A percentile compares a stretch with the other conserved stretches of the same genome.
Evolutionary conservation across 73 alveolate genomes (phyloP).

Genomic region (Tetrahymena thermophila): DNA sequence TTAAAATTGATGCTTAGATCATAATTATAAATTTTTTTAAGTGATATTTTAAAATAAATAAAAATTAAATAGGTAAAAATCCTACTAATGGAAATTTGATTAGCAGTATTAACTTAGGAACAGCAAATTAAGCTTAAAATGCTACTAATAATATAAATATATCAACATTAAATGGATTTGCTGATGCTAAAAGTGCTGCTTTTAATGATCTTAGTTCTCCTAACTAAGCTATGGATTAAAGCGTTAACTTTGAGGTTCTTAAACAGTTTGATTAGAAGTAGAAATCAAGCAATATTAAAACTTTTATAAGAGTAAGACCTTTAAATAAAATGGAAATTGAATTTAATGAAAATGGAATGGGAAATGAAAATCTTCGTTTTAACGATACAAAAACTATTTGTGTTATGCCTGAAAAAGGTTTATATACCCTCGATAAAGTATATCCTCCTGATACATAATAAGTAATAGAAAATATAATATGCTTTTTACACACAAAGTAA

Average conservation of each 20-base stretch:
- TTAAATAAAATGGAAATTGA: background rate
- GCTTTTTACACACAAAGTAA: no score
- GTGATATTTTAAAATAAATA: background rate
- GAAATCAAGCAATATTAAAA: background rate
- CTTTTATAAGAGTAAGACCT: background rate
- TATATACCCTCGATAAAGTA: background rate
- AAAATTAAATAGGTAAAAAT: background rate
- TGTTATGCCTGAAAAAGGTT: background rate
- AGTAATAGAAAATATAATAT: background rate
- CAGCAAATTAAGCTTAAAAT: background rate
- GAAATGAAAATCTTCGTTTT: background rate
- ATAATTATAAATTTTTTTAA: no score
- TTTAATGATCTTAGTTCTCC: background rate
- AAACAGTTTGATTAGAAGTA: background rate
- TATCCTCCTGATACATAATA: background rate
- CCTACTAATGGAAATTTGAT: background rate
- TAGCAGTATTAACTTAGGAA: background rate
- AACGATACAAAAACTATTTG: background rate
- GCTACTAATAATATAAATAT: background rate
- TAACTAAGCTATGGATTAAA: background rate
- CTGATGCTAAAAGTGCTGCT: background rate
- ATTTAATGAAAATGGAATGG: background rate
- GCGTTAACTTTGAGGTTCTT: background rate
- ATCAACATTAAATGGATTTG: background rate
- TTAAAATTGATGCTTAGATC: no score